Percentiles rank a stretch among this genome's conserved stretches.
phyloP scores from a whole-genome alignment of 768 basidiomycete species.

The Russula vinacea region DNA sequence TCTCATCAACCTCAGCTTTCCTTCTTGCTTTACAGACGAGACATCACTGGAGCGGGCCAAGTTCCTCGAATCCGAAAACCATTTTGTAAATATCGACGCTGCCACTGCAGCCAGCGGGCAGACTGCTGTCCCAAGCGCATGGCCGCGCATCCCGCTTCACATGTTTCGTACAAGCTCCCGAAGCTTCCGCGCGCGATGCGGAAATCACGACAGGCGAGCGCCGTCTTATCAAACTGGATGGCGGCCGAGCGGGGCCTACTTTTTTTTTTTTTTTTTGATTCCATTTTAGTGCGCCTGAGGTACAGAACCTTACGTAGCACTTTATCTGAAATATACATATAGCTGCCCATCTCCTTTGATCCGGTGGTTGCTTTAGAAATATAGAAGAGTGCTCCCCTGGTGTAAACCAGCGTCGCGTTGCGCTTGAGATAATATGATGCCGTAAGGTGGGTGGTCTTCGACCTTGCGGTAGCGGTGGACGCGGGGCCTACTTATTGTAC shows the following conservation, averaged over 20 bases:
- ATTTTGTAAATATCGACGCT: conserved; percentile 76
- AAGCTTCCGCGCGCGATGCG: conserved; percentile 37
- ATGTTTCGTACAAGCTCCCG: conserved; percentile 74
- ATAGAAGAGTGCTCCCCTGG: no score
- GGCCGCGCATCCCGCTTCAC: conserved; percentile 84
- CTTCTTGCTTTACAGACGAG: conserved; percentile 44
- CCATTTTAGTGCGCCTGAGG: conserved; percentile 46
- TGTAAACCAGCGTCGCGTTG: no score
- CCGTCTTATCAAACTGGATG: conserved; percentile 82
- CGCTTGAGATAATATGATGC: no score
- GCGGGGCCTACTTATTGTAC: no score
- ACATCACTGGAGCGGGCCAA: conserved; percentile 71
- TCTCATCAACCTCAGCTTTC: neutral
- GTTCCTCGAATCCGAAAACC: conserved; percentile 66
- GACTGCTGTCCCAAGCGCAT: conserved; percentile 57
- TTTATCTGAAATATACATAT: no score
- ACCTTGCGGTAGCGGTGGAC: no score
- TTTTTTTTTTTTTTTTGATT: no score
- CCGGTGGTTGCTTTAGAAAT: no score
- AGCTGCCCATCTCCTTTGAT: no score
- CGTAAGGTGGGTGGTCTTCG: no score
- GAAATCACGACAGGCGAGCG: conserved; percentile 31
- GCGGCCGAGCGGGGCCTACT: conserved; percentile 71
- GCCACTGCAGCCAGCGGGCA: conserved; percentile 70
- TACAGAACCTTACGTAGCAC: no score